Evolutionary conservation across 805 yeast species (phyloP).

Genomic region (Geotrichum ghanense): DNA sequence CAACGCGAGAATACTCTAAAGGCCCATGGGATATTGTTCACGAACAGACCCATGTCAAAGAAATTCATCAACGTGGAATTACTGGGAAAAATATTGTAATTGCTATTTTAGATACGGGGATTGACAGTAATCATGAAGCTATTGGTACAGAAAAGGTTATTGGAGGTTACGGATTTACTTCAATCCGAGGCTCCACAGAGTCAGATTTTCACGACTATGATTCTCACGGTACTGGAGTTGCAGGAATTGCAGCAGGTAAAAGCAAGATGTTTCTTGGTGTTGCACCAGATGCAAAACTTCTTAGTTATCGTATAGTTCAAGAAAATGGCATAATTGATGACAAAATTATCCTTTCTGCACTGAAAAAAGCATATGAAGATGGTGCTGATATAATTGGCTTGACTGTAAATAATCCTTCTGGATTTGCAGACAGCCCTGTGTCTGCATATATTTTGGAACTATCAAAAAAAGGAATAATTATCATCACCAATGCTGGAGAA

Average conservation of each 20-base stretch:
- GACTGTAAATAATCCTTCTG: conserved; percentile 15
- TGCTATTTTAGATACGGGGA: conserved; percentile 7
- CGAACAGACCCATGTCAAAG: conserved; percentile 13
- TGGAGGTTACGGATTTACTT: conserved; percentile 11
- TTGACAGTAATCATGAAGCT: conserved; percentile 8
- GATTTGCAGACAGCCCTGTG: conserved; percentile 7
- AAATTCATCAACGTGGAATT: conserved; percentile 10
- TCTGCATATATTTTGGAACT: conserved; percentile 8
- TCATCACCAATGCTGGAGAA: conserved; percentile 3
- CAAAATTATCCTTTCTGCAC: conserved; percentile 11
- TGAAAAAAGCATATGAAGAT: conserved; percentile 8
- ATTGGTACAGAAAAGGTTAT: conserved; percentile 18
- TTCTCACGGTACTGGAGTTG: conserved; percentile 17
- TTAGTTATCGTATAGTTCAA: conserved; percentile 13
- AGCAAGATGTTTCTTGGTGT: conserved; percentile 12
- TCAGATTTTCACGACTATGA: conserved; percentile 11
- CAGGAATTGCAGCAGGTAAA: conserved; percentile 13
- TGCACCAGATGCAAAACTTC: conserved; percentile 15
- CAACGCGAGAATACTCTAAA: too few relatives aligned
- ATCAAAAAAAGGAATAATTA: conserved; percentile 6
- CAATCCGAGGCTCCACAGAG: conserved; percentile 11
- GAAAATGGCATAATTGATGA: conserved; percentile 11
- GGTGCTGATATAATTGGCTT: conserved; percentile 9
- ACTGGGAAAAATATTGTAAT: conserved; percentile 11
- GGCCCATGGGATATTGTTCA: conserved; percentile 5